phyloP scores from a whole-genome alignment of 257 asterid genomes.

The Primulina eburnea region DNA sequence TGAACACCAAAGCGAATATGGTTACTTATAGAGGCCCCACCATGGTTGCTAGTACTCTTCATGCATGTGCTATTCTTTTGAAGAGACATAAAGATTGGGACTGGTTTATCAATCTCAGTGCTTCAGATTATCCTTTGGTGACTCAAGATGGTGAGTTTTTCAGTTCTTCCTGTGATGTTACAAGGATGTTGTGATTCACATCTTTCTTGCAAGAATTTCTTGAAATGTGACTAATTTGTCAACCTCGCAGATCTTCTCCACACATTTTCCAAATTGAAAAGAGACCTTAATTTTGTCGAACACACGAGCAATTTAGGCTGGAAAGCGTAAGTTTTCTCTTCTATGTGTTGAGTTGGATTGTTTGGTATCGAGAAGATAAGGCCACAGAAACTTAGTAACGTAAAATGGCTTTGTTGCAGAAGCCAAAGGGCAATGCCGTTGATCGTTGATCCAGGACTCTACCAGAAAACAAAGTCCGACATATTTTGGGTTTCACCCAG shows the following conservation, averaged over 20 bases:
- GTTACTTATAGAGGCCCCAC: slow-evolving; percentile 96
- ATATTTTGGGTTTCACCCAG: slow-evolving; percentile 57
- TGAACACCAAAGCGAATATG: slow-evolving; percentile 75
- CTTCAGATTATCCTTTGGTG: slow-evolving; percentile 98
- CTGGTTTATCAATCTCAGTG: slow-evolving; percentile 96
- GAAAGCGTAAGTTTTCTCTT: slow-evolving; percentile 59
- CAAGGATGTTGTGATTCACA: neutral
- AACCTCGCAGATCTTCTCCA: slow-evolving; percentile 65
- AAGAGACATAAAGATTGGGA: slow-evolving; percentile 81
- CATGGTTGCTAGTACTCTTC: slow-evolving; percentile 94
- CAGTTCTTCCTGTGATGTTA: neutral
- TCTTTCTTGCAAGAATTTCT: slow-evolving; percentile 1
- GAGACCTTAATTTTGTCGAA: slow-evolving; percentile 62
- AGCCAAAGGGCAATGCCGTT: slow-evolving; percentile 71
- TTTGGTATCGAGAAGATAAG: neutral
- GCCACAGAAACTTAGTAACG: slow-evolving; percentile 15
- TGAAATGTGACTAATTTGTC: slow-evolving; percentile 14
- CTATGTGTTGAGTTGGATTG: neutral
- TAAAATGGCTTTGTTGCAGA: slow-evolving; percentile 36
- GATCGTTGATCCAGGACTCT: slow-evolving; percentile 78
- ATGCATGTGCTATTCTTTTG: slow-evolving; percentile 85
- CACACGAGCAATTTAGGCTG: slow-evolving; percentile 71
- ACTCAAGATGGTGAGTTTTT: slow-evolving; percentile 88
- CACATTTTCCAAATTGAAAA: slow-evolving; percentile 46
- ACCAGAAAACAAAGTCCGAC: slow-evolving; percentile 58